These are phyloP conservation scores for Trichoderma koningii DNA, from an alignment of 2,329 filamentous ascomycete species.

Conservation along the genomic window DNA sequence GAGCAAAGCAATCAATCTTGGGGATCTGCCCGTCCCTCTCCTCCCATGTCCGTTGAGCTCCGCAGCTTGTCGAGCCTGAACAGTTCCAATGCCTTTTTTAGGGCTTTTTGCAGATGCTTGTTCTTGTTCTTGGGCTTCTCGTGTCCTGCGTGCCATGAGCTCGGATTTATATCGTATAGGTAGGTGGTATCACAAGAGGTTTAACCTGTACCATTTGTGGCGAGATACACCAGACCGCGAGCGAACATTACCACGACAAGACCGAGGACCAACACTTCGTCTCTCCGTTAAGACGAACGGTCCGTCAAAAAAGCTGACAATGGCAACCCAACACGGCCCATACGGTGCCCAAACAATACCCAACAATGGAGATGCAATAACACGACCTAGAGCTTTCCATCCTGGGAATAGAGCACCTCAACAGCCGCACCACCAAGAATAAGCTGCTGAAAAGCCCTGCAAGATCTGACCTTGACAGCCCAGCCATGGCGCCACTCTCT, in stretches of 20 bases:
- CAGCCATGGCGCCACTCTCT: conserved; percentile 13
- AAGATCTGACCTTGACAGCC: conserved; percentile 8
- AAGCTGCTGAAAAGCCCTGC: conserved; percentile 2
- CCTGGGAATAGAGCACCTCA: conserved; percentile 7
- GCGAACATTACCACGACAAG: background rate
- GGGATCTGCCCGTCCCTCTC: background rate
- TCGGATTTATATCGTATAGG: background rate
- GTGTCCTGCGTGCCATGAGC: no score
- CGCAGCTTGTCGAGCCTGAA: background rate
- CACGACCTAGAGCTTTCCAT: conserved; percentile 19
- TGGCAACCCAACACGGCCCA: conserved; percentile 17
- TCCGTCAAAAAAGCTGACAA: background rate
- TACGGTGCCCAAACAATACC: conserved; percentile 21
- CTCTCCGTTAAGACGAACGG: background rate
- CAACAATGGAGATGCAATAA: conserved; percentile 19
- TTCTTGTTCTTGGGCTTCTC: background rate
- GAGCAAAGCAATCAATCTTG: conserved; percentile 12
- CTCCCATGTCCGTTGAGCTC: background rate
- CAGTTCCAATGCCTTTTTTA: no score
- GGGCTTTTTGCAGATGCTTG: background rate
- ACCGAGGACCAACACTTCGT: background rate
- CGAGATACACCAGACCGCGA: background rate
- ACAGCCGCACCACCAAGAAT: background rate
- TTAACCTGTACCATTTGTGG: background rate
- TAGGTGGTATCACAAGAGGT: background rate